These are phyloP conservation scores for Diaporthe citri DNA, from an alignment of 2,329 filamentous ascomycete species.

Conservation along the genomic window DNA sequence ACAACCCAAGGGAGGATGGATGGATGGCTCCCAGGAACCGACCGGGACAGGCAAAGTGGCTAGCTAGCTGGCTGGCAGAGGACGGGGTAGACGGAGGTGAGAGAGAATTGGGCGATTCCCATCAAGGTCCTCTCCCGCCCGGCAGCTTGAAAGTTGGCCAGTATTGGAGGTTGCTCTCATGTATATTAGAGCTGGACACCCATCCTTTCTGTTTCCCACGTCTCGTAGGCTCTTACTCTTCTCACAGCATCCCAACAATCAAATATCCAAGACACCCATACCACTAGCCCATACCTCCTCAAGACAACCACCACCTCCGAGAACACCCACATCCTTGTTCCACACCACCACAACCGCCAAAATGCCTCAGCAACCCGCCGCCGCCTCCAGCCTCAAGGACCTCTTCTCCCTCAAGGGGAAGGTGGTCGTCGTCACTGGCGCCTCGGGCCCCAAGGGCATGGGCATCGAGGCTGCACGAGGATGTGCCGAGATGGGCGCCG, in stretches of 20 bases:
- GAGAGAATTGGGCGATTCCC: background rate
- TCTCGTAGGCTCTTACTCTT: background rate
- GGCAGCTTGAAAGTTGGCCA: background rate
- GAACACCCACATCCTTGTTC: background rate
- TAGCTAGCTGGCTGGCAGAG: background rate
- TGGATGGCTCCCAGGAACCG: constrained; percentile 12
- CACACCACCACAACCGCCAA: constrained; percentile 44
- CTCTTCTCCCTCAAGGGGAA: constrained; percentile 79
- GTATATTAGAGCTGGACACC: constrained; percentile 20
- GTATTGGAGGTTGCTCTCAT: background rate
- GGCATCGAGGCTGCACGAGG: constrained; percentile 76
- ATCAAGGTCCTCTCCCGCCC: background rate
- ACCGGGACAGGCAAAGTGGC: background rate
- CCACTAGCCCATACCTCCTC: background rate
- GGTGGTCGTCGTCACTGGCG: constrained; percentile 77
- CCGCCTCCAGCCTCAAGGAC: constrained; percentile 69
- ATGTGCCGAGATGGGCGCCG: constrained; percentile 76
- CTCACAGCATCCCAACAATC: constrained; percentile 17
- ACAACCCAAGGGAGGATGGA: background rate
- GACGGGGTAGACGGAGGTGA: background rate
- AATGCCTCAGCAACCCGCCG: constrained; percentile 70
- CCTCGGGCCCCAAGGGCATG: constrained; percentile 76
- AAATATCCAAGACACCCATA: constrained; percentile 23
- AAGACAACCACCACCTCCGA: background rate
- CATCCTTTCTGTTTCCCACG: background rate